Evolutionary conservation across 1,284 basidiomycete species (phyloP).

Genomic region (Boletus nobilissimus): DNA sequence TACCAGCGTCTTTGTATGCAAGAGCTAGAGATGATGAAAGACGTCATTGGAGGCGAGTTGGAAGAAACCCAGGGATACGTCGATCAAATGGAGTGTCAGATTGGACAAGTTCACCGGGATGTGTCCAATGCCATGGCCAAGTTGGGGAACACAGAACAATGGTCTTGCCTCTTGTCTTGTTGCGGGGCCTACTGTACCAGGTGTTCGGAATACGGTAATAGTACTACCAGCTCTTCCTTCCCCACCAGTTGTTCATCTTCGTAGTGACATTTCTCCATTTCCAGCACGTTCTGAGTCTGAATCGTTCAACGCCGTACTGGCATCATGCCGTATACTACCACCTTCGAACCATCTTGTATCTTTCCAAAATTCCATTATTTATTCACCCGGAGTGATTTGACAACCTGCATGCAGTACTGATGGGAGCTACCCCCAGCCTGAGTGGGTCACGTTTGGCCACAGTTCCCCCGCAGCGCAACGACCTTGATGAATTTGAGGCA

Average conservation of each 20-base stretch:
- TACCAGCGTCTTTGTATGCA: conserved; percentile 1
- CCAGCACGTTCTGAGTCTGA: not conserved
- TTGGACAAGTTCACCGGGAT: not conserved
- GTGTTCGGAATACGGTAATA: not conserved
- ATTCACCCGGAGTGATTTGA: too few relatives aligned
- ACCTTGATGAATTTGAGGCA: too few relatives aligned
- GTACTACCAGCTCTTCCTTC: not conserved
- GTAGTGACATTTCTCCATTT: not conserved
- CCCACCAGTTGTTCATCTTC: not conserved
- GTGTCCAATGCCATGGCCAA: not conserved
- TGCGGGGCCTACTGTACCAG: not conserved
- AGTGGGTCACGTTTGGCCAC: too few relatives aligned
- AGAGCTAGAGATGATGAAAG: conserved; percentile 1
- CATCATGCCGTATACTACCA: too few relatives aligned
- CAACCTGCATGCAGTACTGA: too few relatives aligned
- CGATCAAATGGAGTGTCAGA: not conserved
- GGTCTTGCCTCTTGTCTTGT: not conserved
- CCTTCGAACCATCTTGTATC: too few relatives aligned
- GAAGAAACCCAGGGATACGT: not conserved
- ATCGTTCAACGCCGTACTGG: not conserved
- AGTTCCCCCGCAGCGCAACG: too few relatives aligned
- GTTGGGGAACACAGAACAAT: not conserved
- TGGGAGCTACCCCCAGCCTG: too few relatives aligned
- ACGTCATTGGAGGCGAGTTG: not conserved
- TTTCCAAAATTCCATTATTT: too few relatives aligned